Percentiles rank a stretch among this genome's conserved stretches.
These are phyloP conservation scores for Extremus antarcticus DNA, from an alignment of 495 filamentous ascomycete genomes.

Conservation along the genomic window DNA sequence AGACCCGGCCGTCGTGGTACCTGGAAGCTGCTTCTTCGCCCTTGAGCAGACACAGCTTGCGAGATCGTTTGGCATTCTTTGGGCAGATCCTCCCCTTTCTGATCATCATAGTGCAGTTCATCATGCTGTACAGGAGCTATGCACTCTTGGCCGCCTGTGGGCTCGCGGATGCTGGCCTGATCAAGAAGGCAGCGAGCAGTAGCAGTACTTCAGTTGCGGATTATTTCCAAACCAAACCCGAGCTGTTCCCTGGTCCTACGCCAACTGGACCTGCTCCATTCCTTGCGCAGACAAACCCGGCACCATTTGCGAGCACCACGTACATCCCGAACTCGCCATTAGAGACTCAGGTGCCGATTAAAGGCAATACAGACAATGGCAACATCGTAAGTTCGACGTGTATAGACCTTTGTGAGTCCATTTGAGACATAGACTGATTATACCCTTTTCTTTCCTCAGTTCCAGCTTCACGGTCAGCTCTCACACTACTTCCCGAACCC, in stretches of 20 bases:
- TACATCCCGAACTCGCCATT: conserved; percentile 48
- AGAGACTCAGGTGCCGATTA: conserved; percentile 44
- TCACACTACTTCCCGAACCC: conserved; percentile 30
- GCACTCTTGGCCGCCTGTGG: conserved; percentile 6
- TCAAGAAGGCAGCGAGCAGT: background rate
- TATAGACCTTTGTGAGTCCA: too few species aligned
- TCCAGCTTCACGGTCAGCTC: conserved; percentile 42
- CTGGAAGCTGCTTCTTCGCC: background rate
- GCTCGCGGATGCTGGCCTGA: background rate
- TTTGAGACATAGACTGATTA: too few species aligned
- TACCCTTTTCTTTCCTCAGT: too few species aligned
- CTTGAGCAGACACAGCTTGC: background rate
- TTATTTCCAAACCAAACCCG: conserved; percentile 43
- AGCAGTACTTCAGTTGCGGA: conserved; percentile 31
- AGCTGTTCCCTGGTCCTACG: conserved; percentile 39
- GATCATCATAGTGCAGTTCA: conserved; percentile 11
- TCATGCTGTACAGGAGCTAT: conserved; percentile 13
- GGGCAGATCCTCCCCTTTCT: conserved; percentile 10
- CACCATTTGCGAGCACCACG: conserved; percentile 33
- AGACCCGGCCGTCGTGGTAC: too few species aligned
- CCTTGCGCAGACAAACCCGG: conserved; percentile 44
- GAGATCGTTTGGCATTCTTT: conserved; percentile 1
- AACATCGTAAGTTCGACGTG: too few species aligned
- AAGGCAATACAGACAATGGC: conserved; percentile 35
- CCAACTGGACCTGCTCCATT: conserved; percentile 45